Evolutionary conservation across 192 early-diverging fungal genomes (phyloP).

Genomic region (Podila minutissima): DNA sequence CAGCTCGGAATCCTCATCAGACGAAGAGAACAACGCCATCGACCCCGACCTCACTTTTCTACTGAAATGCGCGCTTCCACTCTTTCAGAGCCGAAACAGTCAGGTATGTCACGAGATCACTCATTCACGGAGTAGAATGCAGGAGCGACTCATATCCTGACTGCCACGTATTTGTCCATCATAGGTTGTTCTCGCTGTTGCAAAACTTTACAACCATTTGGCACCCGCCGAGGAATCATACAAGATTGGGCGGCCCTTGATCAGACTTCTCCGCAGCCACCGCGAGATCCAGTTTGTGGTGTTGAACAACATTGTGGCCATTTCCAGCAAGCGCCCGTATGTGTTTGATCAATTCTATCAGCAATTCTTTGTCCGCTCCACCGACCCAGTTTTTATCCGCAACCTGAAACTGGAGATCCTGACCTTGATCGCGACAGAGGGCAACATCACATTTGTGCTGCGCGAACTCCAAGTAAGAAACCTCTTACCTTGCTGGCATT

Average conservation of each 20-base stretch:
- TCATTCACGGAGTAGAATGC: neutral
- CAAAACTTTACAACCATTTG: conserved; percentile 74
- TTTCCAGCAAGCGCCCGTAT: conserved; percentile 73
- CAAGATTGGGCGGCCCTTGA: conserved; percentile 73
- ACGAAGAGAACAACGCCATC: conserved; percentile 51
- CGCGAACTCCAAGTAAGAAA: conserved; percentile 74
- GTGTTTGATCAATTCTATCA: conserved; percentile 77
- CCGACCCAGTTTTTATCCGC: conserved; percentile 82
- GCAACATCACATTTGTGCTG: conserved; percentile 74
- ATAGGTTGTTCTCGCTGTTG: conserved; percentile 75
- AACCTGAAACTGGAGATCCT: conserved; percentile 89
- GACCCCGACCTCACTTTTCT: conserved; percentile 88
- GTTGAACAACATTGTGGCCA: conserved; percentile 78
- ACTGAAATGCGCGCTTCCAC: conserved; percentile 69
- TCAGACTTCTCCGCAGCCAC: conserved; percentile 76
- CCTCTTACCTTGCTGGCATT: neutral
- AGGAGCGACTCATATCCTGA: neutral
- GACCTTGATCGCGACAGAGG: conserved; percentile 69
- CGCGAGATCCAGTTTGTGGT: conserved; percentile 85
- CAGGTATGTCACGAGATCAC: conserved; percentile 56
- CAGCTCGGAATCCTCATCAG: conserved; percentile 25
- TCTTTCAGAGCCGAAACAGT: conserved; percentile 88
- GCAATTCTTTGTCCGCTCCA: conserved; percentile 84
- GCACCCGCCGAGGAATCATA: conserved; percentile 64
- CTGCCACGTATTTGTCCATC: neutral